phyloP scores from a whole-genome alignment of 805 yeast genomes.

The Yarrowia deformans region DNA sequence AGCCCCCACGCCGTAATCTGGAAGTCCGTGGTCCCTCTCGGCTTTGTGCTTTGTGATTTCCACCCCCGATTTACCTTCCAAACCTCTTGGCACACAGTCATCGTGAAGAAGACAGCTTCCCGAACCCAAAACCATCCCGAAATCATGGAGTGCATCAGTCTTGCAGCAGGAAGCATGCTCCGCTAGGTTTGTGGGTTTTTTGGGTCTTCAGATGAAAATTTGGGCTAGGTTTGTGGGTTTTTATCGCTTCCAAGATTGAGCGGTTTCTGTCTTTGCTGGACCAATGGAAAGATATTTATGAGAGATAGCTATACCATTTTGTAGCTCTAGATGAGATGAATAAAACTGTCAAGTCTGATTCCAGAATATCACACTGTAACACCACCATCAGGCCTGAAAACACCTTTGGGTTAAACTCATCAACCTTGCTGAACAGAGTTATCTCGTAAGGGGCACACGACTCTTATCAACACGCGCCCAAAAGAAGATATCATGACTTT shows the following conservation, averaged over 20 bases:
- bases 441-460: slow-evolving; percentile 14
- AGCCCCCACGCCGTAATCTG: neutral
- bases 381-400: neutral
- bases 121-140: slow-evolving; percentile 23
- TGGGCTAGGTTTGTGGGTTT: slow-evolving; percentile 16
- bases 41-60: neutral
- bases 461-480: neutral
- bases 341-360: neutral
- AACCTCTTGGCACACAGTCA: slow-evolving; percentile 15
- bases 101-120: neutral
- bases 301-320: neutral
- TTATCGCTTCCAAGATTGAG: neutral
- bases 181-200: slow-evolving; percentile 18
- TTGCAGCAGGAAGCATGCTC: slow-evolving; percentile 4
- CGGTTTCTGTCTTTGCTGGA: neutral
- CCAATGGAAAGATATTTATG: no score
- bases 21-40: neutral
- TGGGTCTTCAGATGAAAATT: neutral
- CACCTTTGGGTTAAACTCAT: neutral
- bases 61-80: neutral
- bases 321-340: neutral
- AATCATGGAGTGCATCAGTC: slow-evolving; percentile 18
- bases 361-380: neutral
- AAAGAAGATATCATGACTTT: neutral
- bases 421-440: slow-evolving; percentile 17